phyloP scores from a whole-genome alignment of 2,329 filamentous ascomycete species.

The Xylariales sp. region DNA sequence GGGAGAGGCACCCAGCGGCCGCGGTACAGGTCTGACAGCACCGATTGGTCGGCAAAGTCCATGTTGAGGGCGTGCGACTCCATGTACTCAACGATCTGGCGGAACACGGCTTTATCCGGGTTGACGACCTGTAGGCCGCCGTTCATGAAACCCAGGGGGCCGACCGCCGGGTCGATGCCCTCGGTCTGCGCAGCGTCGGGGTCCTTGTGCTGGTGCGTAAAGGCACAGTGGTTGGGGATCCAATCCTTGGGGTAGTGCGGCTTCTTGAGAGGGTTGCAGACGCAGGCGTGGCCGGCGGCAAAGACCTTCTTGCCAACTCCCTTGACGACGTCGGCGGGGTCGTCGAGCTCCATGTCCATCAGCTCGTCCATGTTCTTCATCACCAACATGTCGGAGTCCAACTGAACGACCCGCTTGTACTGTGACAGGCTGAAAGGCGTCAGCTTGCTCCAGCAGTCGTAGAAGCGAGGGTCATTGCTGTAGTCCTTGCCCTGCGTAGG shows the following conservation, averaged over 20 bases:
- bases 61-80: slow-evolving; percentile 39
- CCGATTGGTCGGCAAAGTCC: slow-evolving; percentile 56
- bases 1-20: slow-evolving; percentile 54
- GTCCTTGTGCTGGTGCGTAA: slow-evolving; percentile 46
- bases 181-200: slow-evolving; percentile 41
- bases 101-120: slow-evolving; percentile 43
- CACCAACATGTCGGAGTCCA: slow-evolving; percentile 87
- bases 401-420: slow-evolving; percentile 75
- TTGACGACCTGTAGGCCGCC: slow-evolving; percentile 54
- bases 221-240: slow-evolving; percentile 53
- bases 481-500: slow-evolving; percentile 64
- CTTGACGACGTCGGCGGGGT: slow-evolving; percentile 26
- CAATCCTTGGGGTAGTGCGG: slow-evolving; percentile 74
- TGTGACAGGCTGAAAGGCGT: slow-evolving; percentile 71
- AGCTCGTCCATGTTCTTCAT: slow-evolving; percentile 85
- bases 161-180: slow-evolving; percentile 37
- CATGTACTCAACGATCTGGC: slow-evolving; percentile 47
- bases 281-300: slow-evolving; percentile 78
- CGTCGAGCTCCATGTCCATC: slow-evolving; percentile 75
- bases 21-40: slow-evolving; percentile 51
- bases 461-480: slow-evolving; percentile 75
- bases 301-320: slow-evolving; percentile 61
- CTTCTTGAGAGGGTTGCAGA: slow-evolving; percentile 78
- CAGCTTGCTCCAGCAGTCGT: slow-evolving; percentile 88
- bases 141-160: slow-evolving; percentile 49